Percentiles rank a stretch among this genome's conserved stretches.
Evolutionary conservation across 169 alveolate genomes (phyloP).

Genomic region (Plasmodium reichenowi): DNA sequence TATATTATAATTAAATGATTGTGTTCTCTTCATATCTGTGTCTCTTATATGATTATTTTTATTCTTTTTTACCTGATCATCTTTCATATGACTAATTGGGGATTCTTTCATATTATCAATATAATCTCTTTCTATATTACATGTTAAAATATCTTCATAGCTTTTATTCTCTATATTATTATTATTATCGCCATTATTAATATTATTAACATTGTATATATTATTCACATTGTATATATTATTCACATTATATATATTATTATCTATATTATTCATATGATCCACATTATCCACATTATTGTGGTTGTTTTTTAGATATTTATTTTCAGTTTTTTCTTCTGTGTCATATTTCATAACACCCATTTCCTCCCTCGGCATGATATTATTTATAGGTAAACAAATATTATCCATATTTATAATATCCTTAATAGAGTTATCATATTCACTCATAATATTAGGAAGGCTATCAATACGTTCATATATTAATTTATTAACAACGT

Average conservation of each 20-base stretch:
- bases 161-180: background rate
- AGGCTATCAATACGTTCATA: slow-evolving; percentile 12
- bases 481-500: slow-evolving; percentile 14
- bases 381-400: background rate
- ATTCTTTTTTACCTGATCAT: no score
- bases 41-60: no score
- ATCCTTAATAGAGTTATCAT: slow-evolving; percentile 8
- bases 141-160: background rate
- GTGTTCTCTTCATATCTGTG: no score
- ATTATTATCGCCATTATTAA: background rate
- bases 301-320: background rate
- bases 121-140: no score
- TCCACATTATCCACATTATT: background rate
- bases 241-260: no score
- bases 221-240: no score
- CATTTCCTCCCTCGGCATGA: background rate
- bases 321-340: background rate
- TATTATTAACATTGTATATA: background rate
- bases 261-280: background rate
- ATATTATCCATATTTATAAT: background rate
- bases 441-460: background rate
- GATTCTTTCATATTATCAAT: no score
- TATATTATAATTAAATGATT: no score
- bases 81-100: no score
- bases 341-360: no score